phyloP scores from a whole-genome alignment of 106 monocot species.

The Platanthera guangdongensis region DNA sequence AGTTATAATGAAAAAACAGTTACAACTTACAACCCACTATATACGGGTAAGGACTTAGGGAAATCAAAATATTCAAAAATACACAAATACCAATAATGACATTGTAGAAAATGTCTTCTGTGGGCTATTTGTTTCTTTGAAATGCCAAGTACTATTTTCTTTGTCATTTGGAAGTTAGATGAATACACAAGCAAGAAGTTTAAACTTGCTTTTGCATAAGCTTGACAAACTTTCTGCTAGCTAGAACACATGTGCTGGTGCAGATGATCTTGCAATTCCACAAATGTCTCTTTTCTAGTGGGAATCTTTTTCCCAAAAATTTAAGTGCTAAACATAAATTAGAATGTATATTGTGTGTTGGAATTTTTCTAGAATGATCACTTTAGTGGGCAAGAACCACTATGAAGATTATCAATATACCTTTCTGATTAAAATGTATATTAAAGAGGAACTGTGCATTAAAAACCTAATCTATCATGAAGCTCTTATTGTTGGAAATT shows the following conservation, averaged over 20 bases:
- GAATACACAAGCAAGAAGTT: background rate
- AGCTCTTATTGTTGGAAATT: too few relatives aligned
- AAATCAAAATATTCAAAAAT: too few relatives aligned
- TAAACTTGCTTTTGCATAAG: background rate
- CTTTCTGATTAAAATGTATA: background rate
- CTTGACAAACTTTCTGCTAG: background rate
- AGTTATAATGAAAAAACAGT: too few relatives aligned
- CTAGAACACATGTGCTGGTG: background rate
- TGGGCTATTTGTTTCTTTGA: background rate
- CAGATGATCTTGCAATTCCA: background rate
- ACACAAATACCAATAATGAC: background rate
- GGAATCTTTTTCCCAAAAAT: background rate
- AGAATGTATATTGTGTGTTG: background rate
- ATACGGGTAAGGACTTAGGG: too few relatives aligned
- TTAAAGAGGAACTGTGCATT: background rate
- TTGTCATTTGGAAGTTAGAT: conserved; percentile 1
- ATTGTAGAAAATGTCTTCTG: background rate
- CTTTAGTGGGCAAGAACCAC: background rate
- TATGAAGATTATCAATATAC: background rate
- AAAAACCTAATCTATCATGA: too few relatives aligned
- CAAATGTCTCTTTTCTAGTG: background rate
- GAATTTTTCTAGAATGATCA: background rate
- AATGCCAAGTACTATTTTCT: background rate
- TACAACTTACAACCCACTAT: too few relatives aligned
- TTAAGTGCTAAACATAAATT: background rate